Conservation (phyloP, 2,329 filamentous ascomycete genomes). For the Dactylonectria estremocensis region DNA sequence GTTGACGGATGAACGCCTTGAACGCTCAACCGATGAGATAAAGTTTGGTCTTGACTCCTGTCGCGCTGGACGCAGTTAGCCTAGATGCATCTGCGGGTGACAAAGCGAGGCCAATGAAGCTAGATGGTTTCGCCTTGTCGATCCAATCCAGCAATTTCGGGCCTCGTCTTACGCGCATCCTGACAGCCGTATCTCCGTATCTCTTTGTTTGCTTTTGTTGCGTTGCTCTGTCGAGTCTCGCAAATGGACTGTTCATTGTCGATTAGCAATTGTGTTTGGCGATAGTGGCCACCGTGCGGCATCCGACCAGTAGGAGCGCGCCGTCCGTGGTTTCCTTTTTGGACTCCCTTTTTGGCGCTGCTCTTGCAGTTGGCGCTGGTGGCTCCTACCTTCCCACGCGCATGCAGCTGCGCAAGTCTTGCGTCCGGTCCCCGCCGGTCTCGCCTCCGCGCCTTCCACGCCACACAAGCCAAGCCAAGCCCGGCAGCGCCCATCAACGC, state of each 20-base stretch:
- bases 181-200: constrained; percentile 11
- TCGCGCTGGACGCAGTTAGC: constrained; percentile 33
- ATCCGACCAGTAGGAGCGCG: constrained; percentile 8
- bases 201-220: constrained; percentile 6
- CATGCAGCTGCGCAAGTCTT: constrained; percentile 46
- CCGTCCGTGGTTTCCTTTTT: not conserved
- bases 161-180: constrained; percentile 8
- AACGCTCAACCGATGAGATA: constrained; percentile 31
- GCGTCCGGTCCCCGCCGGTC: constrained; percentile 46
- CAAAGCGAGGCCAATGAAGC: constrained; percentile 18
- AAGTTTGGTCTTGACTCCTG: constrained; percentile 23
- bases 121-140: constrained; percentile 37
- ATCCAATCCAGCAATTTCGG: constrained; percentile 41
- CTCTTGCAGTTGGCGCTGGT: constrained; percentile 24
- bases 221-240: not conserved
- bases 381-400: constrained; percentile 24
- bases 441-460: constrained; percentile 32
- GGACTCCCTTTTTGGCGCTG: constrained; percentile 16
- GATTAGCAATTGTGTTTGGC: constrained; percentile 1
- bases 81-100: constrained; percentile 28
- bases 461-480: constrained; percentile 28
- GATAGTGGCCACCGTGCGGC: not conserved
- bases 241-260: not conserved
- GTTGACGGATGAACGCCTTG: not conserved
- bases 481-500: constrained; percentile 20